These are phyloP conservation scores for Chamaecrista fasciculata DNA, from an alignment of 306 rosid genomes.

Conservation along the genomic window DNA sequence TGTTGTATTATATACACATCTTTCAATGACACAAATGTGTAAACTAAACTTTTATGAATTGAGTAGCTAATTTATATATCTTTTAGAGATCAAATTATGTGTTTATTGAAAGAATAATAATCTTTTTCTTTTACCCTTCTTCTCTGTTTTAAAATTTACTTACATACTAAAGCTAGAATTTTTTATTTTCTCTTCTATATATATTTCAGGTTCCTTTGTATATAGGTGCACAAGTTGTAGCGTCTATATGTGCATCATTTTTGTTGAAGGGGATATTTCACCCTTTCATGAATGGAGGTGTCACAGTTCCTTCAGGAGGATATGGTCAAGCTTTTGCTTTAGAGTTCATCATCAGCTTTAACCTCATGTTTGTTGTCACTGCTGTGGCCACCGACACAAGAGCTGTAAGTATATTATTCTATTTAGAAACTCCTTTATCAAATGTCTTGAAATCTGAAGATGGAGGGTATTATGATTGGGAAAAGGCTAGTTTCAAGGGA, in stretches of 20 bases:
- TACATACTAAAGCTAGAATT: neutral
- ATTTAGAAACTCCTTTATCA: slow-evolving; percentile 3
- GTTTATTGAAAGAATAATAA: too few species aligned
- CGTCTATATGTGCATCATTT: slow-evolving; percentile 69
- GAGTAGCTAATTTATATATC: too few species aligned
- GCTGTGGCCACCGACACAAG: slow-evolving; percentile 88
- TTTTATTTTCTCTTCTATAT: neutral
- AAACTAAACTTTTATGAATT: too few species aligned
- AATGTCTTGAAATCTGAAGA: neutral
- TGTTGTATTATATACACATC: too few species aligned
- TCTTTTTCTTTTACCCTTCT: too few species aligned
- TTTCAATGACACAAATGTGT: too few species aligned
- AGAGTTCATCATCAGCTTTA: slow-evolving; percentile 74
- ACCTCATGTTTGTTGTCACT: slow-evolving; percentile 92
- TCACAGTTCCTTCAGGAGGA: slow-evolving; percentile 75
- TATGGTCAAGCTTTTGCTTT: slow-evolving; percentile 76
- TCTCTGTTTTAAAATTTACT: neutral
- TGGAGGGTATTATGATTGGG: neutral
- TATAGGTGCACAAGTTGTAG: slow-evolving; percentile 67
- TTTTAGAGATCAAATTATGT: too few species aligned
- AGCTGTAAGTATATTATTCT: slow-evolving; percentile 55
- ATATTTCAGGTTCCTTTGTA: slow-evolving; percentile 67
- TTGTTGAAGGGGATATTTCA: slow-evolving; percentile 62
- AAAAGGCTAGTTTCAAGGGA: neutral
- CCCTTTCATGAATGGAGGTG: slow-evolving; percentile 84